Percentiles rank a stretch among this genome's conserved stretches.
Evolutionary conservation across 345 rosid species (phyloP).

Genomic region (Populus davidiana): DNA sequence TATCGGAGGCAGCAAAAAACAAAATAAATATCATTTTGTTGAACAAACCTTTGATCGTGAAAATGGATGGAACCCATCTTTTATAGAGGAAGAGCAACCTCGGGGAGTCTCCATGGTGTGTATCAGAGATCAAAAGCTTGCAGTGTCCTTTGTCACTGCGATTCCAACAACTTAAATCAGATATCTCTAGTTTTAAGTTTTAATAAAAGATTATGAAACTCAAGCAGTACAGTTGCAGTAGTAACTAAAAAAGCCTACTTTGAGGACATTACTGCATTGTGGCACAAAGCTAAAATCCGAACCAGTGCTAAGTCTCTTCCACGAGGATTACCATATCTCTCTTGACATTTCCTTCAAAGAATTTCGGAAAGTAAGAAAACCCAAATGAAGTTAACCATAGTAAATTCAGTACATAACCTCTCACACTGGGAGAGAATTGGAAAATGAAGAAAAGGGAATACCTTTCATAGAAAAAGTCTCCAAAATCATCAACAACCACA

Average conservation of each 20-base stretch:
- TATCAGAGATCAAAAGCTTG: slow-evolving; percentile 63
- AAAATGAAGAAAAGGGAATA: background rate
- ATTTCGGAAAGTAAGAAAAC: too few relatives aligned
- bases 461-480: slow-evolving; percentile 66
- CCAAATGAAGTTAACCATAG: background rate
- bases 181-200: background rate
- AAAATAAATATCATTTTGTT: background rate
- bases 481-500: slow-evolving; percentile 73
- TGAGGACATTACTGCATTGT: slow-evolving; percentile 57
- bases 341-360: slow-evolving; percentile 45
- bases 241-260: slow-evolving; percentile 39
- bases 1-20: background rate
- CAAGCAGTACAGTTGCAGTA: background rate
- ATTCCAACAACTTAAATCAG: background rate
- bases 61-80: slow-evolving; percentile 63
- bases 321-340: slow-evolving; percentile 55
- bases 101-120: slow-evolving; percentile 62
- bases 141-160: slow-evolving; percentile 45
- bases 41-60: slow-evolving; percentile 55
- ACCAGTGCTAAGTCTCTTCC: slow-evolving; percentile 85
- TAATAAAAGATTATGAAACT: background rate
- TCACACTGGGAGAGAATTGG: background rate
- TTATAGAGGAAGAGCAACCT: slow-evolving; percentile 69
- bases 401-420: background rate
- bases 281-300: slow-evolving; percentile 68